Evolutionary conservation across 345 rosid genomes (phyloP).

Genomic region (Angophora floribunda): DNA sequence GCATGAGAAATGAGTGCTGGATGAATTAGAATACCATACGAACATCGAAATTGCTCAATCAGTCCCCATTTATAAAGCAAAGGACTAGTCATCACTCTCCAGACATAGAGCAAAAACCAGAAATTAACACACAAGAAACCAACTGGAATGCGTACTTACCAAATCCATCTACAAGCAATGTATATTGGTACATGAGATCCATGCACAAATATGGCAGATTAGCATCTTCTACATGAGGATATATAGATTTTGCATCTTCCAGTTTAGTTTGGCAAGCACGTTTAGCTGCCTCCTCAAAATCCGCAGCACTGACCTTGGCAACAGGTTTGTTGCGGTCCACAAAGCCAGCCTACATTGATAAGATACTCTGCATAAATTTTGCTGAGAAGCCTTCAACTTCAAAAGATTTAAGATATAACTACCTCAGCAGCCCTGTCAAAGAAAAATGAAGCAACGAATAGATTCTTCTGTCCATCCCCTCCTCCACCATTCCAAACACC

Average conservation of each 20-base stretch:
- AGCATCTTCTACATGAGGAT: slow-evolving; percentile 31
- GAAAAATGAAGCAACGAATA: slow-evolving; percentile 94
- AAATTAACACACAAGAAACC: background rate
- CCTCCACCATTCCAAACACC: slow-evolving; percentile 99
- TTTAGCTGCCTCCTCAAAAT: slow-evolving; percentile 74
- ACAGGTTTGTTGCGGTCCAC: slow-evolving; percentile 49
- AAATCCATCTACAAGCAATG: slow-evolving; percentile 81
- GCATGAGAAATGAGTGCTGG: background rate
- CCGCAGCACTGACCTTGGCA: slow-evolving; percentile 65
- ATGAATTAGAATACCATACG: background rate
- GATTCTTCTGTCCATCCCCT: slow-evolving; percentile 94
- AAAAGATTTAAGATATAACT: background rate
- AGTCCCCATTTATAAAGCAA: background rate
- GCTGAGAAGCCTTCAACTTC: background rate
- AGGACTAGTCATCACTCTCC: background rate
- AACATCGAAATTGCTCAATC: background rate
- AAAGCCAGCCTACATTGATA: slow-evolving; percentile 59
- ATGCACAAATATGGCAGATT: slow-evolving; percentile 77
- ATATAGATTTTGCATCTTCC: slow-evolving; percentile 46
- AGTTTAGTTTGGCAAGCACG: slow-evolving; percentile 78
- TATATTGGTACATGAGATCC: slow-evolving; percentile 87
- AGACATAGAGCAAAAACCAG: background rate
- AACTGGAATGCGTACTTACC: slow-evolving; percentile 28
- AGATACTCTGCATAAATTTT: background rate
- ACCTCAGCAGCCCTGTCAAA: slow-evolving; percentile 99